Percentiles rank a stretch among this genome's conserved stretches.
Conservation (phyloP, 2,329 filamentous ascomycete species). For the Cryphonectria carpinicola region DNA sequence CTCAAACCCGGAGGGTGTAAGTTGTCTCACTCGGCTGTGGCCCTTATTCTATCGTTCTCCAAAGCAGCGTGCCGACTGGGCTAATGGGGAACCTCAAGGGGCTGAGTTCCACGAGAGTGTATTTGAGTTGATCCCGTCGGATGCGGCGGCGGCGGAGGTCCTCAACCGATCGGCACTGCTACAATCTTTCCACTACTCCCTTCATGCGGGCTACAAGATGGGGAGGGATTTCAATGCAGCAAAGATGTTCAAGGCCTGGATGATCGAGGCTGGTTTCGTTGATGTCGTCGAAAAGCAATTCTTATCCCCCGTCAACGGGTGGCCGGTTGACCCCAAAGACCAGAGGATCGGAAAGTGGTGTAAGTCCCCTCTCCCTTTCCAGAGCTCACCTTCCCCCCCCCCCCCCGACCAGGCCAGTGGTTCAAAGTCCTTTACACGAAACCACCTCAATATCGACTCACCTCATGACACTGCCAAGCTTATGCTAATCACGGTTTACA, state of each 20-base stretch:
- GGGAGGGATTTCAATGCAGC: conserved; percentile 36
- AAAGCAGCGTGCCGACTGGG: conserved; percentile 46
- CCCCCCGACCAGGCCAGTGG: background rate
- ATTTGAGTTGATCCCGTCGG: conserved; percentile 12
- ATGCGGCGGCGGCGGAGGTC: conserved; percentile 1
- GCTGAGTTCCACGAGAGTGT: conserved; percentile 21
- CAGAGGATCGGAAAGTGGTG: conserved; percentile 16
- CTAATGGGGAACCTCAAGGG: conserved; percentile 15
- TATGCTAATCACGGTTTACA: background rate
- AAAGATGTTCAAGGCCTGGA: conserved; percentile 34
- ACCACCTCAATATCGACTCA: background rate
- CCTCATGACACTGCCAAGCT: background rate
- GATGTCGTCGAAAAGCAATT: conserved; percentile 35
- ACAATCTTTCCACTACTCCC: conserved; percentile 32
- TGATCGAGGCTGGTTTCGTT: conserved; percentile 38
- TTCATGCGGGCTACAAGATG: conserved; percentile 42
- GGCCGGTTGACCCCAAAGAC: conserved; percentile 12
- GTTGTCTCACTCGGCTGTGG: background rate
- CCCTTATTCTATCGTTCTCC: background rate
- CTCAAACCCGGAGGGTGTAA: conserved; percentile 23
- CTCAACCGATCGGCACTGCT: conserved; percentile 10
- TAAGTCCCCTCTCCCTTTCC: background rate
- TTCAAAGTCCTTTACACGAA: background rate
- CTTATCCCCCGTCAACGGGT: conserved; percentile 12
- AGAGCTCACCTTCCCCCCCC: background rate